phyloP scores from a whole-genome alignment of 208 protist species.

The Kentomonas sorsogonicus region DNA sequence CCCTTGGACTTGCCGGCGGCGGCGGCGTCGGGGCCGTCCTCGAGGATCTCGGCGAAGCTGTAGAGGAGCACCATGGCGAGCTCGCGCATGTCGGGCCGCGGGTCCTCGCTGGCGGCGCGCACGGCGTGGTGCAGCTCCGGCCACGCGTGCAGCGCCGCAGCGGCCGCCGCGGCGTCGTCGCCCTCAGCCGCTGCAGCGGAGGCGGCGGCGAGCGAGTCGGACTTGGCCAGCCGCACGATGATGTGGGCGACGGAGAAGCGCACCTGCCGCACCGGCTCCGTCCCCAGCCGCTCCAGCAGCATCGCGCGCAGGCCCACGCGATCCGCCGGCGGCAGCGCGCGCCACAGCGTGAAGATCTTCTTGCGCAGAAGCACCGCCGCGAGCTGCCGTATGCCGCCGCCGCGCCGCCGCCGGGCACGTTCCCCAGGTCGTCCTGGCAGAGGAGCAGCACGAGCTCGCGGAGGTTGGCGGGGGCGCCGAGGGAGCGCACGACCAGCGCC shows the following conservation, averaged over 20 bases:
- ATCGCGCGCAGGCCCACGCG: conserved; percentile 49
- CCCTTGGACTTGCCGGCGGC: too few species aligned
- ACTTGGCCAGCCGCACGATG: conserved; percentile 63
- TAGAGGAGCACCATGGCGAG: conserved; percentile 81
- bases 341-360: conserved; percentile 71
- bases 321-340: conserved; percentile 23
- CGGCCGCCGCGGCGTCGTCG: too few species aligned
- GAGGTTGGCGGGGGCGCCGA: conserved; percentile 34
- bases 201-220: too few species aligned
- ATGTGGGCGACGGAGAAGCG: conserved; percentile 78
- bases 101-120: conserved; percentile 28
- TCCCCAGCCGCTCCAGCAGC: conserved; percentile 56
- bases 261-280: conserved; percentile 56
- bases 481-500: conserved; percentile 29
- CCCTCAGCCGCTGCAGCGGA: too few species aligned
- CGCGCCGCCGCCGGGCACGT: conserved; percentile 18
- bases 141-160: conserved; percentile 37
- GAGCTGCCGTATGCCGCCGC: conserved; percentile 73
- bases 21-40: conserved; percentile 23
- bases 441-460: conserved; percentile 49
- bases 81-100: conserved; percentile 67
- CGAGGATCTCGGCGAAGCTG: conserved; percentile 66
- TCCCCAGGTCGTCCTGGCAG: conserved; percentile 16
- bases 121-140: conserved; percentile 66
- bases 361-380: conserved; percentile 80